Percentiles rank a stretch among this genome's conserved stretches.
These are phyloP conservation scores for Eucalyptus erythrocorys DNA, from an alignment of 345 rosid genomes.

Conservation along the genomic window DNA sequence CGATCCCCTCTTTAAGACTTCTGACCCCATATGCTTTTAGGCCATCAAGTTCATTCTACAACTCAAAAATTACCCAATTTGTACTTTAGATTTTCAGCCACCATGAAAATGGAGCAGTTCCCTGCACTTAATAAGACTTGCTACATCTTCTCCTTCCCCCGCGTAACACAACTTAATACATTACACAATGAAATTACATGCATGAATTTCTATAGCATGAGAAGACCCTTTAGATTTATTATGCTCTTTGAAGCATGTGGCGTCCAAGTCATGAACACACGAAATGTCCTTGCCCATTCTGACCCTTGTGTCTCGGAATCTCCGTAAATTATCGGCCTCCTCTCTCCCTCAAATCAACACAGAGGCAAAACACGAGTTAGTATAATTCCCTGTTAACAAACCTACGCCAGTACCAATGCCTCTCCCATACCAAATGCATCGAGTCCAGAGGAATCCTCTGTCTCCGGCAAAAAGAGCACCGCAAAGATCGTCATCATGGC, in stretches of 20 bases:
- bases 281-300: not conserved
- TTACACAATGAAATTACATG: not conserved
- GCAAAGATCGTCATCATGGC: constrained; percentile 36
- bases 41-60: not conserved
- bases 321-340: not conserved
- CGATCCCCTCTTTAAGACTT: not conserved
- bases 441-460: constrained; percentile 45
- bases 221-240: not conserved
- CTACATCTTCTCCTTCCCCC: not conserved
- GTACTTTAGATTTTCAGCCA: not conserved
- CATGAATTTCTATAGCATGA: not conserved
- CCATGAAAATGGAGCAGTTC: not conserved
- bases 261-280: not conserved
- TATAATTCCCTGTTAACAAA: constrained; percentile 4
- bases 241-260: not conserved
- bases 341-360: not conserved
- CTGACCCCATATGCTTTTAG: not conserved
- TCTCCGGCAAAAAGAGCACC: constrained; percentile 43
- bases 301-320: not conserved
- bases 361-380: not conserved
- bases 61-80: not conserved
- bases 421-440: constrained; percentile 41
- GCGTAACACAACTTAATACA: not conserved
- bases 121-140: not conserved
- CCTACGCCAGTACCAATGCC: constrained; percentile 50